A percentile compares a stretch with the other conserved stretches of the same genome.
Conservation (phyloP, 768 basidiomycete genomes). For the Boletus pseudo-olivaceus region DNA sequence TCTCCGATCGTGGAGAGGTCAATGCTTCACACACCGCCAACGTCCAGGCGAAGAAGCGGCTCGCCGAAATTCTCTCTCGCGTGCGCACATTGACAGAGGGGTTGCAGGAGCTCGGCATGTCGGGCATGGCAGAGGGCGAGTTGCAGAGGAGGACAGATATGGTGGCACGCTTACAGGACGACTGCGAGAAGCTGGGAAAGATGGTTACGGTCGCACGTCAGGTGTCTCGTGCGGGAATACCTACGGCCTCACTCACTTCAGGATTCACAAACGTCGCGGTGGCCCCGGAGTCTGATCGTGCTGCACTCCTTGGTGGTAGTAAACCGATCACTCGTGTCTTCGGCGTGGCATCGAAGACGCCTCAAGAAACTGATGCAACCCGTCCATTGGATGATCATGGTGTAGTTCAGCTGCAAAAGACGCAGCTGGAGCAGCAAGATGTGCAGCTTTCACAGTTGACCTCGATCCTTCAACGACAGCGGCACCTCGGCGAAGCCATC, state of each 20-base stretch:
- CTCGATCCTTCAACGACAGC: conserved; percentile 78
- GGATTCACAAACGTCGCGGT: conserved; percentile 27
- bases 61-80: conserved; percentile 74
- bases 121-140: conserved; percentile 89
- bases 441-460: conserved; percentile 74
- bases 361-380: conserved; percentile 81
- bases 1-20: conserved; percentile 72
- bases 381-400: conserved; percentile 85
- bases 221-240: conserved; percentile 37
- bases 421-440: conserved; percentile 83
- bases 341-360: conserved; percentile 52
- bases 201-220: conserved; percentile 78
- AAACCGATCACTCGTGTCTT: conserved; percentile 72
- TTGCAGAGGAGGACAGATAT: conserved; percentile 84
- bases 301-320: conserved; percentile 56
- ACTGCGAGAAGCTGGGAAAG: conserved; percentile 82
- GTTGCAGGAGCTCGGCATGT: conserved; percentile 57
- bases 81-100: conserved; percentile 69
- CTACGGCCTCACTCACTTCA: conserved; percentile 27
- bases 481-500: conserved; percentile 84
- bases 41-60: conserved; percentile 81
- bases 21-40: conserved; percentile 72
- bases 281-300: conserved; percentile 57
- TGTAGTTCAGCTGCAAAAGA: conserved; percentile 72
- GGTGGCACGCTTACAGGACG: conserved; percentile 84